Conservation (phyloP, 2,329 filamentous ascomycete species). For the Xylariaceae sp. region DNA sequence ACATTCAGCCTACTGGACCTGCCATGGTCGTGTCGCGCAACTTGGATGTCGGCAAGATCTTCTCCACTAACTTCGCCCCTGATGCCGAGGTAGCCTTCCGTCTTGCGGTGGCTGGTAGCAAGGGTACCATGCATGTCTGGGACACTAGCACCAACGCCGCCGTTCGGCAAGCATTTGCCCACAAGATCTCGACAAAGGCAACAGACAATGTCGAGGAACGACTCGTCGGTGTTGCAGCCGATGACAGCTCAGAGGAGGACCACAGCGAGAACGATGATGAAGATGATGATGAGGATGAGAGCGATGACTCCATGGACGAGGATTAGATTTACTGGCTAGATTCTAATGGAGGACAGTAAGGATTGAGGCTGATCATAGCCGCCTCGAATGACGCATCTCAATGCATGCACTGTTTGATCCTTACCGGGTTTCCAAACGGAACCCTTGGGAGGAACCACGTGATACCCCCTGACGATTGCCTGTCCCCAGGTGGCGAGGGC, state of each 20-base stretch:
- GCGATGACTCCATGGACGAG: conserved; percentile 53
- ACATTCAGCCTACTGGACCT: conserved; percentile 73
- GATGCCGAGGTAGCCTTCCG: conserved; percentile 88
- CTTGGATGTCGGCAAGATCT: conserved; percentile 90
- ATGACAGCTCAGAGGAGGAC: conserved; percentile 48
- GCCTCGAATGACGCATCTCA: conserved; percentile 18
- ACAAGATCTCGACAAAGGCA: conserved; percentile 52
- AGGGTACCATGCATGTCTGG: conserved; percentile 90
- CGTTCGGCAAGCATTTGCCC: conserved; percentile 78
- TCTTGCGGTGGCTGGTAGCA: conserved; percentile 88
- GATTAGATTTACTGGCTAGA: conserved; percentile 34
- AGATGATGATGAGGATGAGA: conserved; percentile 30
- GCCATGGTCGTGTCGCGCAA: conserved; percentile 89
- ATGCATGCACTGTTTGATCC: conserved; percentile 10
- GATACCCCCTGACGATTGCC: neutral
- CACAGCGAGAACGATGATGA: conserved; percentile 35
- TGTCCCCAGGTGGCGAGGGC: neutral
- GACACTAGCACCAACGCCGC: conserved; percentile 90
- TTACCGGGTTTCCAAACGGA: conserved; percentile 4
- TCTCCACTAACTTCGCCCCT: conserved; percentile 83
- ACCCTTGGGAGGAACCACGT: conserved; percentile 3
- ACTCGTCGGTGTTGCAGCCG: conserved; percentile 66
- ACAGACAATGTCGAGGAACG: conserved; percentile 67
- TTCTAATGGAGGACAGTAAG: neutral
- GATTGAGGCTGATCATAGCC: conserved; percentile 12